Evolutionary conservation across 2,329 filamentous ascomycete genomes (phyloP).

Genomic region (Pseudopithomyces maydicus): DNA sequence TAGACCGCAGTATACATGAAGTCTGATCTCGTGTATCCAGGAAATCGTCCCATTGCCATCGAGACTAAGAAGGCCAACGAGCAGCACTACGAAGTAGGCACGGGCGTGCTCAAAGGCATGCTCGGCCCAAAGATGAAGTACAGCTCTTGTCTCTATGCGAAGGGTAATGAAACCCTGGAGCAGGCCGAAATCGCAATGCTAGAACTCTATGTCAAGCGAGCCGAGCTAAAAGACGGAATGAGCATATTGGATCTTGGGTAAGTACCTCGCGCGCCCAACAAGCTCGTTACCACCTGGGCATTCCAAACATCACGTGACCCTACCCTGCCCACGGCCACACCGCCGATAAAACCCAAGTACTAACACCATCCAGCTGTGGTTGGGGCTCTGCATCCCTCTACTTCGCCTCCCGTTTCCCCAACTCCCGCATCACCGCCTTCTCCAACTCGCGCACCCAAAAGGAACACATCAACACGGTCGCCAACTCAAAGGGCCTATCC

Average conservation of each 20-base stretch:
- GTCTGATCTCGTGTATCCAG: too few species aligned
- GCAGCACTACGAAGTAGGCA: slow-evolving; percentile 76
- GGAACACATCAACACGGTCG: slow-evolving; percentile 66
- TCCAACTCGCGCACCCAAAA: slow-evolving; percentile 74
- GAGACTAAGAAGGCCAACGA: slow-evolving; percentile 68
- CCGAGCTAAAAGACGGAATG: slow-evolving; percentile 64
- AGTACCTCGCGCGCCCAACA: slow-evolving; percentile 20
- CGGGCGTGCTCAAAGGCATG: slow-evolving; percentile 64
- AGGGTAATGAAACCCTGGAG: slow-evolving; percentile 59
- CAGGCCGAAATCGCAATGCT: slow-evolving; percentile 72
- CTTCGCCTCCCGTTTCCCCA: slow-evolving; percentile 68
- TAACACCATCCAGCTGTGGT: slow-evolving; percentile 58
- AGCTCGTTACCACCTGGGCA: slow-evolving; percentile 4
- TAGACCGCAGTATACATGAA: too few species aligned
- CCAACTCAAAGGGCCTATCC: slow-evolving; percentile 59
- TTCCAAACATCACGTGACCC: background rate
- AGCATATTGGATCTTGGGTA: slow-evolving; percentile 66
- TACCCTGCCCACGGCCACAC: background rate
- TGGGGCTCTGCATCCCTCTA: slow-evolving; percentile 71
- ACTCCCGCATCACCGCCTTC: slow-evolving; percentile 67
- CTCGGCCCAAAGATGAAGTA: slow-evolving; percentile 76
- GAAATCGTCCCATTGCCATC: slow-evolving; percentile 66
- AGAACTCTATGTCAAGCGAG: slow-evolving; percentile 65
- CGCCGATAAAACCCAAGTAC: slow-evolving; percentile 1
- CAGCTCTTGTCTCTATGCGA: slow-evolving; percentile 69